Base-by-base conservation (phyloP, 345 rosid species). In the Eucalyptus sideroxylon region DNA sequence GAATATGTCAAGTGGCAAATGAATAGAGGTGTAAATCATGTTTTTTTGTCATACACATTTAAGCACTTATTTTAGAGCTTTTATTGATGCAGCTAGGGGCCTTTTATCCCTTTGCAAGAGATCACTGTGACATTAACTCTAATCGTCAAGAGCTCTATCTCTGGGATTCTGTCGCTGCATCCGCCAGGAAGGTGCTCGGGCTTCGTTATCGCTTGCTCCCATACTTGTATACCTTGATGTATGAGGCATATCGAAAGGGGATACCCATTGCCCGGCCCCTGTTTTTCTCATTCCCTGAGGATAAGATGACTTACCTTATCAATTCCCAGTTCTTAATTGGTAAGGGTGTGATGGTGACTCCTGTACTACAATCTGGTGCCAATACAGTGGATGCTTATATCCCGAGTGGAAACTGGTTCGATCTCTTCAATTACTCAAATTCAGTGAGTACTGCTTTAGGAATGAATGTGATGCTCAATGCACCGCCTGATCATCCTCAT, bases 41-140 rank as follows among this genome's bases (percentile, higher is more conserved):
- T 69, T 69, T 69, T 34, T 69, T 40, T 2, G 21, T 16, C 4
- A 0, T 10, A 17, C 81, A 16, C 11, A 11, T 69, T 69, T 67
- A 16, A 16, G 81, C 42, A 9, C 7, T 17, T 69, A 69, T 17
- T 69, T 69, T 69, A 17, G 44, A 69, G 81, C 13, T 69, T 69
- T 69, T 69, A 69, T 11, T 69, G 81, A 83, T 50, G 94, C 93
- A 96, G 97, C 87, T 96, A 7, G 98, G 97, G 87, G 97, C 98
- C 21, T 96, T 95, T 90, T 96, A 96, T 88, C 98, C 98, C 40
- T 96, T 96, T 60, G 92, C 98, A 30, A 95, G 98, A 91, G 98
- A 96, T 44, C 98, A 96, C 88, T n/a, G n/a, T n/a, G n/a, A n/a
- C n/a, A n/a, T n/a, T n/a, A 2, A 49, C n/a, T 40, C 94, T 3